Evolutionary conservation across 345 rosid genomes (phyloP), one percentile per base, ranked within the genome.

Genomic region (Bruguiera gymnorhiza): DNA sequence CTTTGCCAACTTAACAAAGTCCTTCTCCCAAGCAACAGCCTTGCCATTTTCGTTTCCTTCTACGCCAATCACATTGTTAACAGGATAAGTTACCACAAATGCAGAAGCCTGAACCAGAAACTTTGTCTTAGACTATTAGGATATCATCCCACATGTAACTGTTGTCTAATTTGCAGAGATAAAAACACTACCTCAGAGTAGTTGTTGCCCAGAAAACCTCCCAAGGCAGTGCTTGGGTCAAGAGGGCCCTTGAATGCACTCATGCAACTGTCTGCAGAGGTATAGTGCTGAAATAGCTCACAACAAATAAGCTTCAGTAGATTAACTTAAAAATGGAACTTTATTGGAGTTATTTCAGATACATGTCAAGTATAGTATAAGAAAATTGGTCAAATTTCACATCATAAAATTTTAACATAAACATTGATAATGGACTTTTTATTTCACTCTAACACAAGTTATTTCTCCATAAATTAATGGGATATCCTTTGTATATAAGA

Each of bases 171-270:
- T 13, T 36, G 65, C 63, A 59, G 67, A 54, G 30, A 66, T 55
- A 78, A 70, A 70, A 66, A 63, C 60, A 50, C 62, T 82, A 92
- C 99, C 97, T 95, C 93, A 43, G 86, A 85, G 66, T 83, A 94
- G 83, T 82, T 89, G 82, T 81, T 94, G 78, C 96, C 93, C 53
- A 86, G 78, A 79, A 91, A 91, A 74, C 98, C 98, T 82, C 98
- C 98, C 74, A 94, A 70, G 63, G 90, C 87, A 70, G 96, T 89
- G 78, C 86, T 89, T 82, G 98, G 98, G 84, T 94, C 97, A 63
- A 94, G 89, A 19, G 98, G 98, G 48, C 86, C 98, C 80, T 94
- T 94, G 79, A 89, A 94, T 59, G 98, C 97, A 77, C 98, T 89
- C 90, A 86, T 71, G 78, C 98, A 94, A 66, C 83, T 59, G 15